These are phyloP conservation scores for Chaetomiaceae sp. DNA, from an alignment of 2,329 filamentous ascomycete genomes.

Conservation along the genomic window DNA sequence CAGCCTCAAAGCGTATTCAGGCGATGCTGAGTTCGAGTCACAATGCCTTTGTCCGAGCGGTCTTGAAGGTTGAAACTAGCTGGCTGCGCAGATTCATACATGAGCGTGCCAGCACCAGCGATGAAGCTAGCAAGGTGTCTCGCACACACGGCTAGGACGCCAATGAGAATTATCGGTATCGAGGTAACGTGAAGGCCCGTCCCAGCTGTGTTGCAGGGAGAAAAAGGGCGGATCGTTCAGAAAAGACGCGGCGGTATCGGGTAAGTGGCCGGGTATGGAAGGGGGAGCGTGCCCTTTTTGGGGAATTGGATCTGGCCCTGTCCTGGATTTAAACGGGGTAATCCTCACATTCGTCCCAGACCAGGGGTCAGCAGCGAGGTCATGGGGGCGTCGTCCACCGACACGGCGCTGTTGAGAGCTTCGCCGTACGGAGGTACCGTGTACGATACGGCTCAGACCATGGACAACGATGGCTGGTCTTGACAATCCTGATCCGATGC, in stretches of 20 bases:
- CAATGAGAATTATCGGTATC: neutral
- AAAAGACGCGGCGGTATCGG: slow-evolving; percentile 15
- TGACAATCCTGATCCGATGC: neutral
- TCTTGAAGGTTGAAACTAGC: neutral
- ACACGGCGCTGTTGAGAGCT: neutral
- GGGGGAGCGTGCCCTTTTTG: slow-evolving; percentile 12
- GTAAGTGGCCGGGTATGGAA: slow-evolving; percentile 18
- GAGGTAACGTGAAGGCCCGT: neutral
- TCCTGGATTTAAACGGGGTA: slow-evolving; percentile 17
- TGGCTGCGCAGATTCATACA: neutral
- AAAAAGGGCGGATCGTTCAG: neutral
- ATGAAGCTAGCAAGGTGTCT: neutral
- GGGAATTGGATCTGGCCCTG: slow-evolving; percentile 7
- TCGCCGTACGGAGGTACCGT: neutral
- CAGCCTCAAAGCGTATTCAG: neutral
- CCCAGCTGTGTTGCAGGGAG: neutral
- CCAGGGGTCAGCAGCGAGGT: slow-evolving; percentile 18
- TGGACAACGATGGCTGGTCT: neutral
- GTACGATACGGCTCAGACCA: neutral
- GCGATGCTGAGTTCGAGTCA: neutral
- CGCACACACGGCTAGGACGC: neutral
- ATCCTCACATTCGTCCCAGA: slow-evolving; percentile 16
- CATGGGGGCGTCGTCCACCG: slow-evolving; percentile 13
- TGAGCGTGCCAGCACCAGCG: neutral
- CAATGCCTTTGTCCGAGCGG: neutral